Conservation (phyloP, 257 asterid genomes). For the Pogostemon cablin region DNA sequence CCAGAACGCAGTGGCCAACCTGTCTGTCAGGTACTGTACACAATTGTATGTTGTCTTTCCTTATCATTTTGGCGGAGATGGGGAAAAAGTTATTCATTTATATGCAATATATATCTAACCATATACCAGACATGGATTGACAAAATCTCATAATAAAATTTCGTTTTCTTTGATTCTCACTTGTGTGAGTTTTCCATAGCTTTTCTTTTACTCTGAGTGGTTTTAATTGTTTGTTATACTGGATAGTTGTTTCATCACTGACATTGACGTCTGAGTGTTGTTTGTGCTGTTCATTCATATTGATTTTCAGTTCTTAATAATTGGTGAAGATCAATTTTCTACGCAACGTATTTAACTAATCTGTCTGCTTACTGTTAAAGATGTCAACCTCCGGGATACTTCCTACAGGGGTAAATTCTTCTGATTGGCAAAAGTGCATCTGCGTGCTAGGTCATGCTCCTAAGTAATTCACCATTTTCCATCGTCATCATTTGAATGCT, state of each 20-base stretch:
- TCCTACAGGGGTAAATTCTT: slow-evolving; percentile 21
- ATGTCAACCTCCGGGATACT: slow-evolving; percentile 11
- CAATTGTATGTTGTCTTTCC: slow-evolving; percentile 8
- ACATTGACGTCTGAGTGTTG: background rate
- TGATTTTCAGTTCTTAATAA: background rate
- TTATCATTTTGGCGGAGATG: background rate
- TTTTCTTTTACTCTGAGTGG: slow-evolving; percentile 19
- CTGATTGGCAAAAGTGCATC: slow-evolving; percentile 28
- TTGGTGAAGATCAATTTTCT: slow-evolving; percentile 25
- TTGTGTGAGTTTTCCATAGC: slow-evolving; percentile 22
- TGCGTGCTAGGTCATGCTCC: slow-evolving; percentile 35
- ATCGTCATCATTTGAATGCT: slow-evolving; percentile 25
- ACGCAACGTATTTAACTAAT: slow-evolving; percentile 17
- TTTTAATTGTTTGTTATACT: slow-evolving; percentile 4
- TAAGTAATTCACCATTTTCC: slow-evolving; percentile 24
- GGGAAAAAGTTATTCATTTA: background rate
- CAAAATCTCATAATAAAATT: no score
- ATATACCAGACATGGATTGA: background rate
- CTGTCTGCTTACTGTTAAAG: slow-evolving; percentile 32
- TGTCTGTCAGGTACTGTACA: slow-evolving; percentile 63
- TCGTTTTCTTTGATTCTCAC: slow-evolving; percentile 30
- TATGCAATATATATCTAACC: background rate
- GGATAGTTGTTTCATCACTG: slow-evolving; percentile 4
- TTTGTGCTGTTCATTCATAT: slow-evolving; percentile 3
- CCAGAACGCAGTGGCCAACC: slow-evolving; percentile 85